Evolutionary conservation across 768 basidiomycete species (phyloP), one percentile per base, ranked within the genome.

Genomic region (Amanita pallidorosea): DNA sequence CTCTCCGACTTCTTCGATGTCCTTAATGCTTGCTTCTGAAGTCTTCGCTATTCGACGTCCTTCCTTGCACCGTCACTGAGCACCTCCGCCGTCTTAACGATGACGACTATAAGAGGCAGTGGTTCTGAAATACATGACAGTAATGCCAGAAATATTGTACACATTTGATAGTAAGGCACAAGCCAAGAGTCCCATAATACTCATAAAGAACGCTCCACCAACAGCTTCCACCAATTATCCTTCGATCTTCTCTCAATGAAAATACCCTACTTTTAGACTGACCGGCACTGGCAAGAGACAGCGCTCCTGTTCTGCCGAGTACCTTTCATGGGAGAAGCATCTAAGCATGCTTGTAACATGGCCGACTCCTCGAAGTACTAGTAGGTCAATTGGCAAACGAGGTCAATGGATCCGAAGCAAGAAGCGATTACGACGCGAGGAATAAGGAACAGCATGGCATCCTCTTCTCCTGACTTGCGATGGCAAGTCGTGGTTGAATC

Each of bases 381-480:
- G n/a, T n/a, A n/a, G 96, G 96, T 94, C 95, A 99, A 64, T 98
- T 98, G 3, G 84, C 76, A 67, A 87, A 98, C 1, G 83, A 81
- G 2, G 92, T 94, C 33, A 90, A 70, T 99, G 96, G 54, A 95
- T 77, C 94, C 96, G 58, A 31, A 20, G 17, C 27, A 35, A 37
- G 8, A 31, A 15, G 17, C 31, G 18, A 53, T 17, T 33, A 37
- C 25, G 8, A 55, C 20, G 17, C 22, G 9, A 45, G 25, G 47
- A 56, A 47, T 18, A 42, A 53, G 42, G 11, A 33, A 50, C 29
- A 98, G 63, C 71, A 98, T 75, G 36, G 87, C 77, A 61, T 95
- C 94, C 63, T 93, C 73, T 92, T 94, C 44, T 81, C 80, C 54
- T 80, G 80, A 65, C 89, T 93, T 2, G 93, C 89, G 44, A 94